Conservation (phyloP, 331 rosid species). For the Acacia pycnantha region DNA sequence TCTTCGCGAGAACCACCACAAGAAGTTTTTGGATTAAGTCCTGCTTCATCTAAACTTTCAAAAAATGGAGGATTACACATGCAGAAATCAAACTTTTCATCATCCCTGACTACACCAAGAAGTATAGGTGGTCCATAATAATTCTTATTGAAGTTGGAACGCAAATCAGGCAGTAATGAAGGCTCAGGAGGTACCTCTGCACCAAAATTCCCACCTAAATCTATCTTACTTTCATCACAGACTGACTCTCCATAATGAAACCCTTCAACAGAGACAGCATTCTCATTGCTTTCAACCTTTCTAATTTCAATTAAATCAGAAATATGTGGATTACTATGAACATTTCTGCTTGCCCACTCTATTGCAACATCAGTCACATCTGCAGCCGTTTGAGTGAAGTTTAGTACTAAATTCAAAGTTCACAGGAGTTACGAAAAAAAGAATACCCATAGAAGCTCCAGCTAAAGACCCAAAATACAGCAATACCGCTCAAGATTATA, state of each 20-base stretch:
- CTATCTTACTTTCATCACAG: not conserved
- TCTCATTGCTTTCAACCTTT: constrained; percentile 17
- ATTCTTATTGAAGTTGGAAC: not conserved
- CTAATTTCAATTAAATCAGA: constrained; percentile 18
- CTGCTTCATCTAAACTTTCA: constrained; percentile 4
- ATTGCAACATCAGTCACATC: constrained; percentile 11
- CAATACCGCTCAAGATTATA: not conserved
- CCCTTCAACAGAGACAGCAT: not conserved
- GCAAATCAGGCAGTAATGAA: not conserved
- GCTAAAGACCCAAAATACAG: not conserved
- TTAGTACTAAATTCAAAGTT: not conserved
- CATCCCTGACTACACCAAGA: constrained; percentile 6
- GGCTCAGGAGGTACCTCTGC: not conserved
- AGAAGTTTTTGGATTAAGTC: constrained; percentile 15
- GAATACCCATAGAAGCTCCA: not conserved
- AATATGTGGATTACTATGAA: constrained; percentile 9
- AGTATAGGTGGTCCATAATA: constrained; percentile 9
- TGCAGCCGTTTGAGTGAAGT: not conserved
- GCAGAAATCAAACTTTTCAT: constrained; percentile 22
- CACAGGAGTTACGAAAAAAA: not conserved
- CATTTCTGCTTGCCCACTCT: constrained; percentile 11
- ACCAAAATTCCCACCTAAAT: not conserved
- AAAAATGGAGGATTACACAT: constrained; percentile 22
- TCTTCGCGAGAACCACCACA: constrained; percentile 2
- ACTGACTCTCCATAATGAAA: not conserved